A percentile compares a stretch with the other conserved stretches of the same genome.
phyloP scores from a whole-genome alignment of 2,329 filamentous ascomycete species.

The Xylariaceae sp. region DNA sequence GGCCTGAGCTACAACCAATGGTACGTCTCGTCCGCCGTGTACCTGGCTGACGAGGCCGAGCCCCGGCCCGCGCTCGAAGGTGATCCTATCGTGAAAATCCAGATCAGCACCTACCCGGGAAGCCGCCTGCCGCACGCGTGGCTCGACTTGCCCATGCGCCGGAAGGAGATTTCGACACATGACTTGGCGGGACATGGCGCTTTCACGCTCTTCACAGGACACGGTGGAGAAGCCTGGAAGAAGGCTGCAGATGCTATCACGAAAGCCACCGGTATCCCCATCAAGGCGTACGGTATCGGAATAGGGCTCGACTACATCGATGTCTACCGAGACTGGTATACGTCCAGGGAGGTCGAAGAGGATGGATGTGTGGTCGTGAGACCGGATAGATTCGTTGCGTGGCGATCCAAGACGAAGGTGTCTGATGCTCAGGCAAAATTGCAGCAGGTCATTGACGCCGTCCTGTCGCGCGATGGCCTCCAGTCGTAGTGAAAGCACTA shows the following conservation, averaged over 20 bases:
- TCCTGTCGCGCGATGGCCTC: constrained; percentile 13
- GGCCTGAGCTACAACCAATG: constrained; percentile 41
- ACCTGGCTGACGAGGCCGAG: constrained; percentile 22
- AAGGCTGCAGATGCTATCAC: constrained; percentile 38
- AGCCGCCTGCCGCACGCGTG: constrained; percentile 57
- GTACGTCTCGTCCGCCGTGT: constrained; percentile 40
- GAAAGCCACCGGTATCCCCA: constrained; percentile 37
- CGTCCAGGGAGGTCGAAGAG: constrained; percentile 48
- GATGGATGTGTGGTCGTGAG: constrained; percentile 52
- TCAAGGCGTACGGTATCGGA: constrained; percentile 49
- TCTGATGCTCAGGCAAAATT: constrained; percentile 18
- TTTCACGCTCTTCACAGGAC: constrained; percentile 48
- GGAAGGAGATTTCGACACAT: constrained; percentile 47
- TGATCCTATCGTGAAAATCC: constrained; percentile 24
- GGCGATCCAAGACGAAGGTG: constrained; percentile 33
- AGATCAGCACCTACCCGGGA: constrained; percentile 49
- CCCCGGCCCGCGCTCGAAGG: constrained; percentile 28
- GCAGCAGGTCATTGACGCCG: constrained; percentile 17
- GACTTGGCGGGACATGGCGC: constrained; percentile 53
- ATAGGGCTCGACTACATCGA: constrained; percentile 56
- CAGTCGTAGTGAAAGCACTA: not conserved
- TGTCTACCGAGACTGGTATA: constrained; percentile 55
- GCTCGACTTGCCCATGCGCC: constrained; percentile 46
- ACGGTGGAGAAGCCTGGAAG: constrained; percentile 52
- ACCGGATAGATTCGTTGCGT: constrained; percentile 55